Evolutionary conservation across 108 stramenopile genomes (phyloP), one percentile per base, ranked within the genome.

Genomic region (Cyclostephanos invisitatus): DNA sequence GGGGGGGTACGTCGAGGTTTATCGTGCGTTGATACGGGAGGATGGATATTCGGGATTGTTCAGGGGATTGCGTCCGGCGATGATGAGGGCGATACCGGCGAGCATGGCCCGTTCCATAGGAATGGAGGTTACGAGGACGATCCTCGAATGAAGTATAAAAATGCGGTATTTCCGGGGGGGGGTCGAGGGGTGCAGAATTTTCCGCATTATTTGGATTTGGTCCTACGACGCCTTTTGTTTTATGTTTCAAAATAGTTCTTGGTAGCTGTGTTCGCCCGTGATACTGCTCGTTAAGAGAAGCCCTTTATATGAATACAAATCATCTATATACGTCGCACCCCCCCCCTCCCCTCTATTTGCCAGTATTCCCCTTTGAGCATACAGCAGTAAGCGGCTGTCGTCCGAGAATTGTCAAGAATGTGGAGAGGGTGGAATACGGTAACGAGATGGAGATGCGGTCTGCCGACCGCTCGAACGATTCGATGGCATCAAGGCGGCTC

Each of bases 21-120:
- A 78, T 65, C 46, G 68, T 10, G 57, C 86, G n/a, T 59, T 96
- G 55, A 70, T 94, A 64, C 81, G 65, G 58, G 62, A 88, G 47
- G 96, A 94, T 64, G 96, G 96, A 55, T 37, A 58, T 3, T 86
- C 65, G 9, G 88, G 89, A 11, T 72, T 96, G 9, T 95, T 86
- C 72, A 78, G 73, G 42, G 96, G 96, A 18, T 60, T 92, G 28
- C 83, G 84, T 11, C 96, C 96, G 0, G 93, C 92, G 49, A 79
- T 96, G 89, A 81, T 89, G 8, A 67, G 86, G 50, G 96, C 96
- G 12, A 95, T 96, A 74, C 96, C 96, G 7, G 96, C 96, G 15
- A 96, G 95, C 67, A 93, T 93, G 11, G 91, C 93, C 1, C 95
- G 96, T 67, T 96, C 95, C 86, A 80, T 92, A 40, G 96, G 92